A percentile compares a stretch with the other conserved stretches of the same genome.
Evolutionary conservation across 176 grass and related monocot genomes (phyloP).

Genomic region (Carex myosuroides): DNA sequence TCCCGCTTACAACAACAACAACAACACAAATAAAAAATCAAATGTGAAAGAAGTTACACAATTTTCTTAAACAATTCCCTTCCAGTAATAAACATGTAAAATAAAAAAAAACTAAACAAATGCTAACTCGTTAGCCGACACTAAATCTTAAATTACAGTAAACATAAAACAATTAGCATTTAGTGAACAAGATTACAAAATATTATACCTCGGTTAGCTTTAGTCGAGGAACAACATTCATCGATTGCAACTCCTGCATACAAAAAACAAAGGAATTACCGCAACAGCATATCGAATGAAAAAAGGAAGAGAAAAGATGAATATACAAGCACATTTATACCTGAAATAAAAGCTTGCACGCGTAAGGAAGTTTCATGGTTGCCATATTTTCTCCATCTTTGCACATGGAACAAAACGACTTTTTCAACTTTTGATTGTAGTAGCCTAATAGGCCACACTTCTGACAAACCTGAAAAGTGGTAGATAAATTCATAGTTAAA

Average conservation of each 20-base stretch:
- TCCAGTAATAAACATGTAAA: too few relatives aligned
- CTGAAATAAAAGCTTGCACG: constrained; percentile 99
- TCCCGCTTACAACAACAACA: too few relatives aligned
- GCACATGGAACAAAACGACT: constrained; percentile 84
- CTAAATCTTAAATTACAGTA: too few relatives aligned
- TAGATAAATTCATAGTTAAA: background rate
- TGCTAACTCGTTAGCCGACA: too few relatives aligned
- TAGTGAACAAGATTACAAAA: background rate
- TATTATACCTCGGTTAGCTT: constrained; percentile 62
- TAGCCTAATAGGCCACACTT: constrained; percentile 86
- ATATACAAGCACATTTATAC: constrained; percentile 32
- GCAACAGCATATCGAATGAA: background rate
- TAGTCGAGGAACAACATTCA: constrained; percentile 80
- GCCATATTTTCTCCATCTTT: constrained; percentile 93
- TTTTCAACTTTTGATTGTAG: constrained; percentile 85
- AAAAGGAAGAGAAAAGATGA: background rate
- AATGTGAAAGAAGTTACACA: too few relatives aligned
- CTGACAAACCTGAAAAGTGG: constrained; percentile 64
- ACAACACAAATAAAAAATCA: too few relatives aligned
- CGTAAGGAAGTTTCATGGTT: constrained; percentile 94
- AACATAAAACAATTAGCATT: too few relatives aligned
- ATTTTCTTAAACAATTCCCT: too few relatives aligned
- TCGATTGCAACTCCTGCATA: constrained; percentile 71
- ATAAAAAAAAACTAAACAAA: too few relatives aligned
- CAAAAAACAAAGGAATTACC: background rate